Percentiles rank a stretch among this genome's conserved stretches.
These are phyloP conservation scores for Tuber melanosporum DNA, from an alignment of 495 filamentous ascomycete species.

Conservation along the genomic window DNA sequence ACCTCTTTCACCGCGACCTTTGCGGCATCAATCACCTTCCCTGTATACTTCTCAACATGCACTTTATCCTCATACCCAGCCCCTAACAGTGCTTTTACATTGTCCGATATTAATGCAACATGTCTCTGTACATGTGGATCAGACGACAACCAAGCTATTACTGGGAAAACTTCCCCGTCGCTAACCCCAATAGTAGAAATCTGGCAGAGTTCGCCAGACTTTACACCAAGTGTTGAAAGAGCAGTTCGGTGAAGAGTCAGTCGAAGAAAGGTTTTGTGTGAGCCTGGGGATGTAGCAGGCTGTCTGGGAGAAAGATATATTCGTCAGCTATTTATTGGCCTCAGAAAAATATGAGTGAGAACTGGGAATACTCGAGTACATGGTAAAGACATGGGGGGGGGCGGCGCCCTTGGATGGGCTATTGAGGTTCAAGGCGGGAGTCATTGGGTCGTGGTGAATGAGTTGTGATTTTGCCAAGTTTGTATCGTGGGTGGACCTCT, in stretches of 20 bases:
- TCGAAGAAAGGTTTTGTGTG: slow-evolving; percentile 39
- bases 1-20: slow-evolving; percentile 51
- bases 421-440: not conserved
- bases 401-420: not conserved
- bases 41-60: slow-evolving; percentile 27
- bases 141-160: slow-evolving; percentile 34
- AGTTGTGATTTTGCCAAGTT: not conserved
- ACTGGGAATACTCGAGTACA: not conserved
- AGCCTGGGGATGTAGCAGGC: slow-evolving; percentile 24
- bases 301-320: slow-evolving; percentile 13
- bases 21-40: slow-evolving; percentile 43
- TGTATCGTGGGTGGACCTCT: not conserved
- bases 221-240: slow-evolving; percentile 27
- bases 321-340: not conserved
- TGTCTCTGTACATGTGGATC: slow-evolving; percentile 34
- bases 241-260: slow-evolving; percentile 30
- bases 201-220: slow-evolving; percentile 30
- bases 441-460: not conserved
- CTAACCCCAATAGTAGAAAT: slow-evolving; percentile 15
- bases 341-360: not conserved
- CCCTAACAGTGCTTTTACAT: slow-evolving; percentile 21
- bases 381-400: not conserved
- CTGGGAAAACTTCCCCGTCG: slow-evolving; percentile 18
- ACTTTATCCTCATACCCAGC: slow-evolving; percentile 38
- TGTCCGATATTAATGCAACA: slow-evolving; percentile 35